Base-by-base conservation (phyloP, 768 basidiomycete genomes). In the Podaxis sp. region DNA sequence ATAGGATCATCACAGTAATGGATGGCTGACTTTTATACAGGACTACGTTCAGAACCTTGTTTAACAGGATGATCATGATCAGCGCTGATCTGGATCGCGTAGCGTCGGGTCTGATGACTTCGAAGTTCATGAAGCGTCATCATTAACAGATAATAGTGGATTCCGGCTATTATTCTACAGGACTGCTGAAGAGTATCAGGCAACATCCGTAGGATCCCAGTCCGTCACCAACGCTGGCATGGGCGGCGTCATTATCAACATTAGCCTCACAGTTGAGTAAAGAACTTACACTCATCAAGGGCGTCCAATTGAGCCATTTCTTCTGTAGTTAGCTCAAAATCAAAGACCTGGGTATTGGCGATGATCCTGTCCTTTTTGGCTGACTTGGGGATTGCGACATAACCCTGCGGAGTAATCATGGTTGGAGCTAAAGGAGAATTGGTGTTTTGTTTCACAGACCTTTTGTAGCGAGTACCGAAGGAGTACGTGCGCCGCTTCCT, bases 391-490 rank as follows among this genome's bases (percentile, higher is more conserved):
- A 91, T 75, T 1, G 87, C 85, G 33, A 89, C 76, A 67, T 79
- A 90, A 28, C 85, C 80, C 81, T 85, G 53, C 38, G 54, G 54
- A 55, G 13, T 55, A 60, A 56, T 28, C 20, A 41, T 50, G 46
- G 13, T 52, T 36, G 50, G 44, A 30, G 40, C 20, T 46, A 22
- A 46, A 7, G 52, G 22, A 4, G 7, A 53, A 4, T n/a, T 37
- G 22, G 26, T 13, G 44, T 33, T 53, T 28, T 40, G 40, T 46
- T 36, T 50, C 38, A 33, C 30, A 71, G 38, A 86, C 91, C 78
- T 90, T 88, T 72, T 95, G 90, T n/a, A 95, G 73, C 11, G 86
- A 87, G 72, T 86, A 92, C n/a, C 90, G 80, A 30, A 92, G 76
- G 41, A 91, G 76, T 53, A 93, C 75, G 66, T 84, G 82, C 68